Base-by-base conservation (phyloP, 352 stramenopile species). In the Pythium aquatile region DNA sequence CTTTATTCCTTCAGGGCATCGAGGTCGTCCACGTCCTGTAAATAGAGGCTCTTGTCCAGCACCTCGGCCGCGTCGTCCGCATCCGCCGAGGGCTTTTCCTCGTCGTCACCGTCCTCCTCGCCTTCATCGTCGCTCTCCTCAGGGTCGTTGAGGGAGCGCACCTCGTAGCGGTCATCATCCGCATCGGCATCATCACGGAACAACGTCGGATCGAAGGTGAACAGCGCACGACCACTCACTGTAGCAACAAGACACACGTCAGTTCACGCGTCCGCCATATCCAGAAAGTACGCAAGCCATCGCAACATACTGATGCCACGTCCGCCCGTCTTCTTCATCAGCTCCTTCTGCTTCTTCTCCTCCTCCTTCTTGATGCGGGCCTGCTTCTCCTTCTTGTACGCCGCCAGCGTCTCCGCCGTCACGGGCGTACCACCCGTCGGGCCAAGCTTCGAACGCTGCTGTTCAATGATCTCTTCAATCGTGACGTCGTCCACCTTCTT, bases 221-320 rank as follows among this genome's bases (percentile, higher is more conserved):
- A 97, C 69, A 97, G 69, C 33, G 88, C 88, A 78, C 90, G 84
- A 78, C 90, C 90, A 85, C 86, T 97, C 80, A 97, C 86, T 91
- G 58, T 60, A 69, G 58, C 49, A 51, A 26, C 26, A 63, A 56
- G 32, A 53, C 52, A 55, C 32, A 29, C 6, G 16, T 61, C 30
- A 56, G 29, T 69, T 20, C 16, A 24, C 16, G 10, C 46, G 24
- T 20, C 14, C 20, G 28, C 9, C 6, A 60, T 39, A 53, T 73
- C 61, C n/a, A 77, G 20, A 24, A 24, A 24, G 11, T 53, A 35
- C 26, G 11, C 63, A 65, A 55, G 62, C 37, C 26, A 53, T 65
- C 39, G 3, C 24, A 68, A 92, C 83, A 77, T 90, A 93, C 85
- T 96, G 71, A 88, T 78, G 71, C 80, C 81, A 24, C 83, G 86